phyloP scores from a whole-genome alignment of 2,329 filamentous ascomycete genomes.

The Epichloe sylvatica region DNA sequence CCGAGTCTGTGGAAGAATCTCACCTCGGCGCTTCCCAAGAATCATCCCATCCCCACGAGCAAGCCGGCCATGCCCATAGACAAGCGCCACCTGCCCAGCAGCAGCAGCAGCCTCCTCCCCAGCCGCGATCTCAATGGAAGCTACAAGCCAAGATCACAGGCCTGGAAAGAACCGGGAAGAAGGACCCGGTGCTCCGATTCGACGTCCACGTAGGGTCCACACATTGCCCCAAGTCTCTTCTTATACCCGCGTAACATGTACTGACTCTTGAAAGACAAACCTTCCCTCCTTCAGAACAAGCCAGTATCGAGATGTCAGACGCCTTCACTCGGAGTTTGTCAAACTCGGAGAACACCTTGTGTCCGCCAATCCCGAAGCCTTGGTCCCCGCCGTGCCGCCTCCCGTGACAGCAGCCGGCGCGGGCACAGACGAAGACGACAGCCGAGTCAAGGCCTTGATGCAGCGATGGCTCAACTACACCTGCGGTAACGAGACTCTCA shows the following conservation, averaged over 20 bases:
- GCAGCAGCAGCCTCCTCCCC: constrained; percentile 39
- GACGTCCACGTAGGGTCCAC: constrained; percentile 67
- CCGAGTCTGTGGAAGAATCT: constrained; percentile 9
- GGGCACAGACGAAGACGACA: constrained; percentile 91
- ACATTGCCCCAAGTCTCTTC: background rate
- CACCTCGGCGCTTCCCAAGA: constrained; percentile 6
- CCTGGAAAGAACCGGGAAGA: constrained; percentile 82
- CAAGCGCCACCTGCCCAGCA: constrained; percentile 25
- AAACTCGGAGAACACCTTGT: constrained; percentile 95
- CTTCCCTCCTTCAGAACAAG: constrained; percentile 96
- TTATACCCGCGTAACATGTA: background rate
- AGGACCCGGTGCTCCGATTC: constrained; percentile 87
- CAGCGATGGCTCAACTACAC: constrained; percentile 94
- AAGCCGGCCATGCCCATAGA: constrained; percentile 8
- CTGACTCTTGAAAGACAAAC: constrained; percentile 56
- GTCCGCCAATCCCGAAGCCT: constrained; percentile 89
- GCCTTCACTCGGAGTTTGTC: constrained; percentile 86
- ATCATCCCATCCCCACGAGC: constrained; percentile 5
- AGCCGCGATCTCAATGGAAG: constrained; percentile 58
- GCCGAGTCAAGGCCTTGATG: constrained; percentile 72
- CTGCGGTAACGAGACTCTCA: constrained; percentile 80
- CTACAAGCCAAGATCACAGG: constrained; percentile 91
- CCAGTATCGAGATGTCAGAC: constrained; percentile 92
- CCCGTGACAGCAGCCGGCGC: constrained; percentile 86
- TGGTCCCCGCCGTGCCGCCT: constrained; percentile 91